Evolutionary conservation across 768 basidiomycete genomes (phyloP).

Genomic region (Naganishia vishniacii): DNA sequence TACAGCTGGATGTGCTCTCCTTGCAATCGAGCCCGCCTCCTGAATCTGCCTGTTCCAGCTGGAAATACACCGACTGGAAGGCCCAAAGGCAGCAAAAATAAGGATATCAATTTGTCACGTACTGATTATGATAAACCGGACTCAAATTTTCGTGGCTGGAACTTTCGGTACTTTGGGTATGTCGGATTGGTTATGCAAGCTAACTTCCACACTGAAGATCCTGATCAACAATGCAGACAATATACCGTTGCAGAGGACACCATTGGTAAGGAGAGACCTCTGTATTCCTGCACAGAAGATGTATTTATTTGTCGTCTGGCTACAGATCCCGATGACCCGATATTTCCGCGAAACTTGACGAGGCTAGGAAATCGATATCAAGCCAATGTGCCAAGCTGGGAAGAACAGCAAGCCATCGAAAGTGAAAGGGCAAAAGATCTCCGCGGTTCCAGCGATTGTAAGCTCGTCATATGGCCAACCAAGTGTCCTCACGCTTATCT

Average conservation of each 20-base stretch:
- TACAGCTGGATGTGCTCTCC: conserved; percentile 98
- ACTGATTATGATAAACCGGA: conserved; percentile 37
- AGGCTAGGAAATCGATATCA: conserved; percentile 87
- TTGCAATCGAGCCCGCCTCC: conserved; percentile 53
- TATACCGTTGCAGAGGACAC: conserved; percentile 90
- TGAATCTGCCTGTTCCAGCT: neutral
- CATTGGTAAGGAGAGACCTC: conserved; percentile 62
- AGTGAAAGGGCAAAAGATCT: conserved; percentile 27
- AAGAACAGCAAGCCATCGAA: conserved; percentile 41
- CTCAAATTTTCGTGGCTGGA: conserved; percentile 46
- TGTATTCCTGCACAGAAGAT: conserved; percentile 18
- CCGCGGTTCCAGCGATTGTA: conserved; percentile 2
- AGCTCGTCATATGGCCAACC: neutral
- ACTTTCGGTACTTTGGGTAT: conserved; percentile 92
- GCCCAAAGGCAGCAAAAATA: conserved; percentile 57
- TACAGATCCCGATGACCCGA: conserved; percentile 88
- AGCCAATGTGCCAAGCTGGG: conserved; percentile 55
- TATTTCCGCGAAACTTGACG: conserved; percentile 87
- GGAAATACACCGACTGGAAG: conserved; percentile 41
- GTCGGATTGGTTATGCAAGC: conserved; percentile 34
- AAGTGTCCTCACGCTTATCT: no score
- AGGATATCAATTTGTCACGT: conserved; percentile 79
- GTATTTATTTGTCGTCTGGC: conserved; percentile 25
- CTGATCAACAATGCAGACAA: no score
- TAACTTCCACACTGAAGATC: no score